These are phyloP conservation scores for Rhizopogon vulgaris DNA, from an alignment of 768 basidiomycete genomes.

Conservation along the genomic window DNA sequence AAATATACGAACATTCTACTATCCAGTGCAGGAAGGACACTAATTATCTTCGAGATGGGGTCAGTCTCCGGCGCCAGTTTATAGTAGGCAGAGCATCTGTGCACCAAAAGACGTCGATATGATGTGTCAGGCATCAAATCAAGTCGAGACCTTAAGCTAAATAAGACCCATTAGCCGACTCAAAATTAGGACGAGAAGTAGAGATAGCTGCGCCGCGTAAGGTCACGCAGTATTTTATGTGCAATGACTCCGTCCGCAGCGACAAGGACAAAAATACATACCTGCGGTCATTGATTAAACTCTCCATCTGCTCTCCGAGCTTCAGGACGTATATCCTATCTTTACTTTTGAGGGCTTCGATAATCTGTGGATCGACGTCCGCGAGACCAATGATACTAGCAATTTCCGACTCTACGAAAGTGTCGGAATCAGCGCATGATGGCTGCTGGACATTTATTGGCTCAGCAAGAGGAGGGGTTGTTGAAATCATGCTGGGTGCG, in stretches of 20 bases:
- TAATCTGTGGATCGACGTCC: conserved; percentile 72
- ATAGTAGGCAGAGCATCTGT: conserved; percentile 81
- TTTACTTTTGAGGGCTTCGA: conserved; percentile 84
- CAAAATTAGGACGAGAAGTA: not conserved
- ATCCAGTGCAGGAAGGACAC: conserved; percentile 50
- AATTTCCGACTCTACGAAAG: conserved; percentile 22
- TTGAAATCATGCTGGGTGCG: conserved; percentile 2
- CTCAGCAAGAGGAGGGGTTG: conserved; percentile 13
- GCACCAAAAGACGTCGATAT: conserved; percentile 81
- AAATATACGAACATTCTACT: conserved; percentile 63
- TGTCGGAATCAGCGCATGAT: conserved; percentile 20
- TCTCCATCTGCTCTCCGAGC: conserved; percentile 83
- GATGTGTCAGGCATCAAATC: conserved; percentile 67
- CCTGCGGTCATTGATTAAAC: conserved; percentile 70
- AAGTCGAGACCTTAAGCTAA: conserved; percentile 45
- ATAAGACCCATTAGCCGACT: conserved; percentile 18
- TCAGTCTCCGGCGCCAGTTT: conserved; percentile 69
- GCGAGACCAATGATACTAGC: conserved; percentile 14
- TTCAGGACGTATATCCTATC: conserved; percentile 84
- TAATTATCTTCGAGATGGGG: conserved; percentile 54
- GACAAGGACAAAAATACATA: conserved; percentile 28
- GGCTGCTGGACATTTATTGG: conserved; percentile 7
- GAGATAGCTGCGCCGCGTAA: conserved; percentile 1
- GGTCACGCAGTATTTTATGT: not conserved
- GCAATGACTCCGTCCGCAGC: conserved; percentile 6